Evolutionary conservation across 2,329 filamentous ascomycete species (phyloP), one percentile per base, ranked within the genome.

Genomic region (Colletotrichum sp.): DNA sequence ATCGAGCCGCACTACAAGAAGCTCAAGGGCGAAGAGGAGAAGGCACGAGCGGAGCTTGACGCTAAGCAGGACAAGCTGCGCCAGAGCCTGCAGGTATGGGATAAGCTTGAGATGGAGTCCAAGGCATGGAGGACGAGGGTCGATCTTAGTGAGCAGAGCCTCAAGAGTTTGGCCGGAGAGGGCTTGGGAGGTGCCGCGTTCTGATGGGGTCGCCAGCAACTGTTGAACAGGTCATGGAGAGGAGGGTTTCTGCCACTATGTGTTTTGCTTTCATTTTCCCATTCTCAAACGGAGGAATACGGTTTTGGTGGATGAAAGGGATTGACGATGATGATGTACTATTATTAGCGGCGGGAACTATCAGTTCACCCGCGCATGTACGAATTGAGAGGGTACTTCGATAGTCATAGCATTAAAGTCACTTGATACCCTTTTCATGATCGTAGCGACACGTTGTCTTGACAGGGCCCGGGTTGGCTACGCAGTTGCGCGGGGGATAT

Each of bases 21-120:
- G 74, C 84, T 92, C 13, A 86, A 86, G 73, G 90, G 91, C 52
- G 90, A 92, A 61, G 90, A 92, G 79, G 90, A 92, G 80, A 88
- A 87, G 76, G 79, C 91, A 43, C 86, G 90, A 3, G 86, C 89
- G 56, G 90, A 92, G 69, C 82, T 90, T 34, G 85, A 87, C 24
- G 79, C 78, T 28, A 90, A 90, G 79, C 87, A 92, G 78, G 90
- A 92, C 56, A 87, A 87, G 76, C 81, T 92, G 52, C 85, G 90
- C 34, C 88, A 87, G 81, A 89, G 85, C 71, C 82, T 92, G 48
- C 85, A 87, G 59, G 78, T 85, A 32, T 92, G 90, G 89, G 87
- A 91, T 69, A 86, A 86, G 78, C 84, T 90, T 59, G 88, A 90
- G 79, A 85, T 90, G 30, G 90, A 92, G 79, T 86, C 86, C 6